A percentile compares a stretch with the other conserved stretches of the same genome.
Evolutionary conservation across 306 rosid species (phyloP).

Genomic region (Corylus heterophylla): DNA sequence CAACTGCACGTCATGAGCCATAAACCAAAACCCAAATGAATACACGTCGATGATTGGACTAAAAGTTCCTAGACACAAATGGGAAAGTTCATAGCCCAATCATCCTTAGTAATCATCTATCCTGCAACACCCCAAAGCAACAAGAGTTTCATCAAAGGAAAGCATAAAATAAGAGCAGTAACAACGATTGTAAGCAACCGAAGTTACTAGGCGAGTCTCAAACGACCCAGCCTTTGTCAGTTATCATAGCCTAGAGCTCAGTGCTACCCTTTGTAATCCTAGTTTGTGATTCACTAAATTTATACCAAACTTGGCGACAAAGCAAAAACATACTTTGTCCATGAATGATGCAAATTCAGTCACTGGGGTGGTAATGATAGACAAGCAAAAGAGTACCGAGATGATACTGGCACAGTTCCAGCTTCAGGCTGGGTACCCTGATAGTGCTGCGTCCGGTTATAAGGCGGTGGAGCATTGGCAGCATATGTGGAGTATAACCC

Average conservation of each 20-base stretch:
- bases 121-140: background rate
- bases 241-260: background rate
- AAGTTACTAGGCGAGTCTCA: background rate
- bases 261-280: background rate
- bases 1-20: no score
- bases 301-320: background rate
- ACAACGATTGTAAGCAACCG: background rate
- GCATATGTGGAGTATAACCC: constrained; percentile 57
- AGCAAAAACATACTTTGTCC: background rate
- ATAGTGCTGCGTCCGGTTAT: constrained; percentile 36
- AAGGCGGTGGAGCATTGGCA: constrained; percentile 45
- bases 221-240: background rate
- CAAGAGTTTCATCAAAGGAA: background rate
- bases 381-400: constrained; percentile 68
- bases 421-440: constrained; percentile 32
- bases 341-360: constrained; percentile 10
- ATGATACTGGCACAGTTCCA: constrained; percentile 47
- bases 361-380: constrained; percentile 55
- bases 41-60: no score
- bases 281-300: background rate
- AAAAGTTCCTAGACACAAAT: no score
- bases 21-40: no score
- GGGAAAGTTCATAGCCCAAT: background rate
- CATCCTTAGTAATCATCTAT: background rate
- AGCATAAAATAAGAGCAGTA: background rate